phyloP scores from a whole-genome alignment of 257 asterid species.

The Ajuga chamaepitys region DNA sequence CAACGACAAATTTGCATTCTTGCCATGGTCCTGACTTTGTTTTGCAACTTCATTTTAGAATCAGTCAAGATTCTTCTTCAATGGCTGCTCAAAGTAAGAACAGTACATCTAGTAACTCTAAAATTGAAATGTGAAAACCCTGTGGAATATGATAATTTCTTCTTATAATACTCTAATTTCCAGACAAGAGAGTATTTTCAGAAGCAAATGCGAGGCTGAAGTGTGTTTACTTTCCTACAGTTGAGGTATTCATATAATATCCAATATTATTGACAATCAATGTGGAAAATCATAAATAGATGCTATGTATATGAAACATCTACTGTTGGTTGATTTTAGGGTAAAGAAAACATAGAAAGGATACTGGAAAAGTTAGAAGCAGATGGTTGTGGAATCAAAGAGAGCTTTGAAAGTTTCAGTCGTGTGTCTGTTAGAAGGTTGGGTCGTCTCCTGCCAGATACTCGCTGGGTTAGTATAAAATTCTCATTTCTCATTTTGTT shows the following conservation, averaged over 20 bases:
- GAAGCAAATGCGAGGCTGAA: conserved; percentile 73
- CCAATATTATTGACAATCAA: conserved; percentile 5
- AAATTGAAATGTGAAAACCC: background rate
- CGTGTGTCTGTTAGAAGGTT: conserved; percentile 66
- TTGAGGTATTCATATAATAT: conserved; percentile 27
- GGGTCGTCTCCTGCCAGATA: conserved; percentile 87
- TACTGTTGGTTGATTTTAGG: conserved; percentile 36
- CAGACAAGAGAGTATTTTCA: conserved; percentile 26
- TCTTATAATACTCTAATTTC: conserved; percentile 10
- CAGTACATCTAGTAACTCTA: background rate
- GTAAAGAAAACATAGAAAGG: conserved; percentile 47
- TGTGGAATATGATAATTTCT: background rate
- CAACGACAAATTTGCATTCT: conserved; percentile 50
- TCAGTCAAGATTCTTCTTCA: conserved; percentile 19
- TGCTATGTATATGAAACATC: conserved; percentile 1
- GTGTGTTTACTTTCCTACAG: conserved; percentile 62
- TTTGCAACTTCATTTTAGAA: conserved; percentile 37
- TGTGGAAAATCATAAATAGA: background rate
- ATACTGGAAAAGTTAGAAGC: conserved; percentile 36
- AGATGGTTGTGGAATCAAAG: conserved; percentile 39
- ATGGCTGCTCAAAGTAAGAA: conserved; percentile 30
- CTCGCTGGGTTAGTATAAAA: conserved; percentile 61
- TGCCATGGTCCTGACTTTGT: conserved; percentile 57
- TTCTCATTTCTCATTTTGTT: conserved; percentile 1
- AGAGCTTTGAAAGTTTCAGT: conserved; percentile 49